Evolutionary conservation across 306 rosid genomes (phyloP), one percentile per base, ranked within the genome.

Genomic region (Fagus sylvatica): DNA sequence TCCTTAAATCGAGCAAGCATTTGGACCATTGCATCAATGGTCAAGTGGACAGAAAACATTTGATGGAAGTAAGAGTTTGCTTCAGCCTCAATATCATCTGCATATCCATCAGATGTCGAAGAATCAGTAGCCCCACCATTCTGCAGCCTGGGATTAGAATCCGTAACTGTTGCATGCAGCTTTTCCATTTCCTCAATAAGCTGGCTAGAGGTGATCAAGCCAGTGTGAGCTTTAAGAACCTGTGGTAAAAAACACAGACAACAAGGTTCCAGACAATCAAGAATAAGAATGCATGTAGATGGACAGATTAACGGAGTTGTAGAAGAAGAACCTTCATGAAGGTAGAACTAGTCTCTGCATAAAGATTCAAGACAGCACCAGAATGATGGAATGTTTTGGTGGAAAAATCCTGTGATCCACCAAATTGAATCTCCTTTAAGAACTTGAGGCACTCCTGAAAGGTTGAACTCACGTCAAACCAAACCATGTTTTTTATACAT

Each of bases 391-490:
- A 93, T 64, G 94, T 75, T 37, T 74, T 80, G 84, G 90, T 82
- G 34, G 97, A 84, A 74, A 93, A 86, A 83, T 88, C 91, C 43
- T 88, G 99, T 8, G 99, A 82, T 74, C 97, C 93, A 57, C 90
- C 87, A 81, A 81, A 76, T 40, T 90, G 93, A 79, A 83, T 77
- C 83, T 90, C 98, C 83, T 85, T 89, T 56, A 96, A 72, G 84
- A 93, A 93, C 83, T 85, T 93, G 49, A 96, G 84, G 88, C 99
- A 96, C 79, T 91, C 99, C 99, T 96, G 91, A 78, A 85, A 81
- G 70, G 61, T 65, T 73, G 61, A 12, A 60, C 36, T 7, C 53
- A 57, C 32, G 6, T 87, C 71, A 88, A 49, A 71, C 76, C 71
- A 88, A 49, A 71, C 76, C 51, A 57, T 39, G 40, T 74, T 48